phyloP scores from a whole-genome alignment of 164 flowering plant genomes.

The Paratinospora sagittata region DNA sequence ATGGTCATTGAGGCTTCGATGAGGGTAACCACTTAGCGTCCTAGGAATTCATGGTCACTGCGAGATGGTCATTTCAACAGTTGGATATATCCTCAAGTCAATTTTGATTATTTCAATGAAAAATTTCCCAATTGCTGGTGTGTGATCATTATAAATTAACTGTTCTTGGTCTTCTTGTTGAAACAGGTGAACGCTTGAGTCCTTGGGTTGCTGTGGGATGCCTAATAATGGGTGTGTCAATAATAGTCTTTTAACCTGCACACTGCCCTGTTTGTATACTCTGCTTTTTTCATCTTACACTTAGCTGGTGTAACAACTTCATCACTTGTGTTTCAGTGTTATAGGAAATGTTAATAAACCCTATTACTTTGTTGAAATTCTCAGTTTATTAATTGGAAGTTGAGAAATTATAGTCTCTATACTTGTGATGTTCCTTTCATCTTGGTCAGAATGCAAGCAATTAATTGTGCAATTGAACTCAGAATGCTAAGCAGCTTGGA shows the following conservation, averaged over 20 bases:
- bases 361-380: neutral
- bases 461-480: too few relatives aligned
- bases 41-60: neutral
- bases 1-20: neutral
- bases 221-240: conserved; percentile 70
- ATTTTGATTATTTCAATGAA: neutral
- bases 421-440: too few relatives aligned
- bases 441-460: too few relatives aligned
- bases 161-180: conserved; percentile 14
- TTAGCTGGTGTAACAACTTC: neutral
- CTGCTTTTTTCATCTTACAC: neutral
- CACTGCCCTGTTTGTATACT: neutral
- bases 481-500: too few relatives aligned
- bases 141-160: neutral
- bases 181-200: conserved; percentile 73
- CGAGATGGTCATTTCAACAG: neutral
- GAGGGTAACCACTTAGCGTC: neutral
- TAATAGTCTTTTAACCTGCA: conserved; percentile 18
- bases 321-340: conserved; percentile 6
- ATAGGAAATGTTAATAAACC: neutral
- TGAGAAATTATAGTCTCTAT: too few relatives aligned
- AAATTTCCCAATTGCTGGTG: neutral
- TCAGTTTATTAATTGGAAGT: neutral
- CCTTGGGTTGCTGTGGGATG: conserved; percentile 83
- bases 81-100: neutral